Percentiles rank a stretch among this genome's conserved stretches.
Conservation (phyloP, 2,329 filamentous ascomycete genomes). For the Venturia asperata region DNA sequence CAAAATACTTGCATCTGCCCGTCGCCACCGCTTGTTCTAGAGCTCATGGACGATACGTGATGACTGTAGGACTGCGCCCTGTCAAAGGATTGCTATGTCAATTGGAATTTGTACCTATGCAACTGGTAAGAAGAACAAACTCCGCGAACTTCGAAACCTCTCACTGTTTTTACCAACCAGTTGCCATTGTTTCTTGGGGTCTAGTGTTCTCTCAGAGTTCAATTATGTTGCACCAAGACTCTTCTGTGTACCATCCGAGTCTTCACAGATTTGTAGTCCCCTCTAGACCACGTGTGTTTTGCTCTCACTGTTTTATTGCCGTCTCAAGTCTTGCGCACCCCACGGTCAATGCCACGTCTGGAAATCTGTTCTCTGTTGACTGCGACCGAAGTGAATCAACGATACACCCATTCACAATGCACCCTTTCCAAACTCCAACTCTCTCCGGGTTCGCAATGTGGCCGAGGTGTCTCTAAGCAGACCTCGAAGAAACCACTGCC, state of each 20-base stretch:
- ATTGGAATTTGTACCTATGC: background rate
- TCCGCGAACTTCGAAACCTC: background rate
- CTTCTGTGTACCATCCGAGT: background rate
- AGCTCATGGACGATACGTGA: background rate
- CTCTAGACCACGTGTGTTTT: background rate
- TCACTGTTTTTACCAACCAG: background rate
- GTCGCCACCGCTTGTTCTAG: background rate
- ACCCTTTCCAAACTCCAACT: background rate
- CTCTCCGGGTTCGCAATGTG: background rate
- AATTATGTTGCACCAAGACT: background rate
- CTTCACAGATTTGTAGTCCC: background rate
- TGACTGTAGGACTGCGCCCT: background rate
- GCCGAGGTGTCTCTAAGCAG: background rate
- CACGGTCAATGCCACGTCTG: conserved; percentile 10
- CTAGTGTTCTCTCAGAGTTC: background rate
- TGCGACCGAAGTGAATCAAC: conserved; percentile 16
- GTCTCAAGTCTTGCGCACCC: conserved; percentile 7
- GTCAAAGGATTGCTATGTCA: background rate
- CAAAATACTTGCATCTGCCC: background rate
- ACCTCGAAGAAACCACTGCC: background rate
- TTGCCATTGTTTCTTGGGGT: background rate
- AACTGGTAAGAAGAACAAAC: background rate
- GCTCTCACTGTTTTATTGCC: background rate
- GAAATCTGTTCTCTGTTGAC: background rate
- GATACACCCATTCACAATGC: background rate